Base-by-base conservation (phyloP, 1,284 basidiomycete species). In the Coniophora puteana region DNA sequence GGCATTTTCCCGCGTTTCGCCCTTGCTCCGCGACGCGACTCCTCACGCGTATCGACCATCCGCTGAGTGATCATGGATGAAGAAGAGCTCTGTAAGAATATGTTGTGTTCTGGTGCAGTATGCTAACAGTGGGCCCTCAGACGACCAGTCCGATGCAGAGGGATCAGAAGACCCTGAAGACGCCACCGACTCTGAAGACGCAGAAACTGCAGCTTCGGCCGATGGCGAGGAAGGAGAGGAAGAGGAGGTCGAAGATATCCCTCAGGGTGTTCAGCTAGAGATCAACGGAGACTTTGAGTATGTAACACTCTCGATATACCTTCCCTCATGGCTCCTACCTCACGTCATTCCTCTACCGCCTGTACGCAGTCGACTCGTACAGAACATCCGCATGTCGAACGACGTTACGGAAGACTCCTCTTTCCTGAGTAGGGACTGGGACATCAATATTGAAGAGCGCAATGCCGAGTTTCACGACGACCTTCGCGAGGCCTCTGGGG, bases 401-500 rank as follows among this genome's bases (percentile, higher is more conserved):
- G 67, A 66, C n/a, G 61, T 67, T 3, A 67, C 71, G 3, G 66
- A 70, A 25, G 65, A 59, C 24, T 50, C 69, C 4, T 72, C 71
- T 3, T 58, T 75, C 16, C 60, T 85, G 21, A 67, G 69, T 24
- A 76, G 74, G 50, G 76, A 78, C 41, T 89, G 85, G 81, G 81
- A 87, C 48, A 78, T 80, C 50, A 76, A 65, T 44, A 66, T 78
- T 21, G 77, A 82, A 51, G 78, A 86, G 40, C 72, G 76, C 48
- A 80, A 85, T 12, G 72, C 74, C 1, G 71, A 80, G 46, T 84
- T 86, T 53, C 75, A 73, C 23, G 81, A 87, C 43, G 83, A 88
- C 52, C 57, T 89, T 36, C 73, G 82, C 14, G 76, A 71, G 31
- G 83, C 83, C 11, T 81, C 82, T 23, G 84, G 84, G 4, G 73